These are phyloP conservation scores for Cyberlindnera veronae DNA, from an alignment of 805 yeast genomes.

Conservation along the genomic window DNA sequence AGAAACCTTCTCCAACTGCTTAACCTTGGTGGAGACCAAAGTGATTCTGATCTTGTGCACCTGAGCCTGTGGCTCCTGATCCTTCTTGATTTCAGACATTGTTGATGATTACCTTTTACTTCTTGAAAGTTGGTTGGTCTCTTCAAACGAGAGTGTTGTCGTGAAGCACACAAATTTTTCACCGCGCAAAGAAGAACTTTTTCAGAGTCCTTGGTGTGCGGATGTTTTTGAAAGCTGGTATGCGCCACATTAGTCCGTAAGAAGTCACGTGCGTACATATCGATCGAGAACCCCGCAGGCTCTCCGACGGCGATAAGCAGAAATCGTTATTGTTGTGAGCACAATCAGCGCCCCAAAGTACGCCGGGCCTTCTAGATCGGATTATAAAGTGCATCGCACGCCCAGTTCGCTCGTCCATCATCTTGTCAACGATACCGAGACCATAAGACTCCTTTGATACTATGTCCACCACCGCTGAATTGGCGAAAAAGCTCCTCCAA, in stretches of 20 bases:
- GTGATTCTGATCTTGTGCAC: slow-evolving; percentile 98
- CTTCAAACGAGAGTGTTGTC: background rate
- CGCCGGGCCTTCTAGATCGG: no score
- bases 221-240: slow-evolving; percentile 9
- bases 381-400: no score
- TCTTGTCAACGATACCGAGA: background rate
- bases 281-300: slow-evolving; percentile 1
- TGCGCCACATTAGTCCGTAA: slow-evolving; percentile 1
- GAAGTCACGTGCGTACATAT: background rate
- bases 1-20: slow-evolving; percentile 96
- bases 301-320: slow-evolving; percentile 13
- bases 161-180: slow-evolving; percentile 7
- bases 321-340: background rate
- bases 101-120: slow-evolving; percentile 42
- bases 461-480: background rate
- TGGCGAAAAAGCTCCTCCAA: slow-evolving; percentile 37
- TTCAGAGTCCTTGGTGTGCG: slow-evolving; percentile 24
- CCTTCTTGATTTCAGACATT: slow-evolving; percentile 84
- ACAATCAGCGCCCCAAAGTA: background rate
- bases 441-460: background rate
- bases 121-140: slow-evolving; percentile 27
- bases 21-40: slow-evolving; percentile 97
- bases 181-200: slow-evolving; percentile 11
- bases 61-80: slow-evolving; percentile 75
- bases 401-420: background rate